phyloP scores from a whole-genome alignment of 129 eudicot species.

The Centaurea solstitialis region DNA sequence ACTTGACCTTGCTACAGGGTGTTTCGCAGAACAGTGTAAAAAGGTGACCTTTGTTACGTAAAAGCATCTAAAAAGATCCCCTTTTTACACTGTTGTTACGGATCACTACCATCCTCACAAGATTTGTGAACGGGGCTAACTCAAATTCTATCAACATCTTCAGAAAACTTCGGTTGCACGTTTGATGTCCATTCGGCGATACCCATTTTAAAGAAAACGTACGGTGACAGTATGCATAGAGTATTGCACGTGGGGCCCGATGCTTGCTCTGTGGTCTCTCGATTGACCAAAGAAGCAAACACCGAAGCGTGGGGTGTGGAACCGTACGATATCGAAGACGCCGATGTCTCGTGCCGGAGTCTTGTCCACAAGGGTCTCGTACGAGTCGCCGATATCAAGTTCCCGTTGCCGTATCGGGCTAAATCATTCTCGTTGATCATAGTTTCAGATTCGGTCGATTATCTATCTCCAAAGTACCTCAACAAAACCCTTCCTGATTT shows the following conservation, averaged over 20 bases:
- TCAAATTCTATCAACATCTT: neutral
- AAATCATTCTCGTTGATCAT: conserved; percentile 72
- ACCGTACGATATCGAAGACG: conserved; percentile 79
- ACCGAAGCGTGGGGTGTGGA: conserved; percentile 90
- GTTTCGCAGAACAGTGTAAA: too few species aligned
- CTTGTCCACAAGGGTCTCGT: conserved; percentile 77
- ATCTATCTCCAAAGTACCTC: conserved; percentile 70
- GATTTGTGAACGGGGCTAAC: neutral
- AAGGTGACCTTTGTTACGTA: too few species aligned
- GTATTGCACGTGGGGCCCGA: conserved; percentile 87
- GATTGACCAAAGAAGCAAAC: conserved; percentile 56
- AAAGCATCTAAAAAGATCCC: too few species aligned
- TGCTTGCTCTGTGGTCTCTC: conserved; percentile 70
- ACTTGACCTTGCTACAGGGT: too few species aligned
- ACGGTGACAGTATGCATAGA: conserved; percentile 73
- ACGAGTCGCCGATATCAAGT: conserved; percentile 81
- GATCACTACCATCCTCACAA: too few species aligned
- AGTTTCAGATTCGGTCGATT: conserved; percentile 78
- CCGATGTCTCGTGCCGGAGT: conserved; percentile 54
- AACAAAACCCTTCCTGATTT: conserved; percentile 83
- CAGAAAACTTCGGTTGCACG: conserved; percentile 74
- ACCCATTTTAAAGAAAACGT: conserved; percentile 65
- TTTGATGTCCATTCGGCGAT: conserved; percentile 63
- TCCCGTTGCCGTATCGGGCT: conserved; percentile 67
- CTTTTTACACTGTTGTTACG: too few species aligned